Percentiles rank a stretch among this genome's conserved stretches.
These are phyloP conservation scores for Aspergillus melleus DNA, from an alignment of 2,329 filamentous ascomycete species.

Conservation along the genomic window DNA sequence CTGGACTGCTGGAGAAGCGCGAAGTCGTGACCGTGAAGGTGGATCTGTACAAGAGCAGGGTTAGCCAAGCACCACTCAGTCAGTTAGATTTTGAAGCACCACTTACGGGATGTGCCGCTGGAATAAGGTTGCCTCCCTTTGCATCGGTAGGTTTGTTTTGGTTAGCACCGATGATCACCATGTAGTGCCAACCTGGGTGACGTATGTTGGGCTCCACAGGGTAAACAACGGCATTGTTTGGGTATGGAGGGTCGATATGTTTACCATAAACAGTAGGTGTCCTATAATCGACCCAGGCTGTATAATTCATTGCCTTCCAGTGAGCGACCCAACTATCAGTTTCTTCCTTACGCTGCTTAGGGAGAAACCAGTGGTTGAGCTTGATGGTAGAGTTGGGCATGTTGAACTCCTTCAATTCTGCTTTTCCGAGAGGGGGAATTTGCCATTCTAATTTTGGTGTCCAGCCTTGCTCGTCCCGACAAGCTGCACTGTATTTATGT, in stretches of 20 bases:
- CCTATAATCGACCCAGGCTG: constrained; percentile 4
- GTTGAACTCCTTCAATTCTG: background rate
- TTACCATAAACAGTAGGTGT: background rate
- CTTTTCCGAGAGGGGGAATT: background rate
- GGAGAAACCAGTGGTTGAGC: background rate
- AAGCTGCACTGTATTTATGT: background rate
- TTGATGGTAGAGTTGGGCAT: background rate
- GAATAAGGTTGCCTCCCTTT: background rate
- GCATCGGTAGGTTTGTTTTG: background rate
- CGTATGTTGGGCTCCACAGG: background rate
- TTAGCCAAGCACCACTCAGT: background rate
- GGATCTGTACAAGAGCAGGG: background rate
- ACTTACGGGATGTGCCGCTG: constrained; percentile 6
- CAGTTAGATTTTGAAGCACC: too few relatives aligned
- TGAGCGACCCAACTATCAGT: background rate
- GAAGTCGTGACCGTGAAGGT: constrained; percentile 12
- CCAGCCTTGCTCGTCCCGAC: background rate
- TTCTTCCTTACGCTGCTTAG: background rate
- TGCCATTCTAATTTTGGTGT: background rate
- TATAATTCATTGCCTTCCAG: constrained; percentile 4
- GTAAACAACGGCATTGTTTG: background rate
- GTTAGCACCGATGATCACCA: constrained; percentile 5
- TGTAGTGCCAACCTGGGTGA: constrained; percentile 5
- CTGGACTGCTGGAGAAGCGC: constrained; percentile 8
- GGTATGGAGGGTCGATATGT: background rate